Percentiles rank a stretch among this genome's conserved stretches.
Evolutionary conservation across 306 rosid species (phyloP).

Genomic region (Lathyrus oleraceus): DNA sequence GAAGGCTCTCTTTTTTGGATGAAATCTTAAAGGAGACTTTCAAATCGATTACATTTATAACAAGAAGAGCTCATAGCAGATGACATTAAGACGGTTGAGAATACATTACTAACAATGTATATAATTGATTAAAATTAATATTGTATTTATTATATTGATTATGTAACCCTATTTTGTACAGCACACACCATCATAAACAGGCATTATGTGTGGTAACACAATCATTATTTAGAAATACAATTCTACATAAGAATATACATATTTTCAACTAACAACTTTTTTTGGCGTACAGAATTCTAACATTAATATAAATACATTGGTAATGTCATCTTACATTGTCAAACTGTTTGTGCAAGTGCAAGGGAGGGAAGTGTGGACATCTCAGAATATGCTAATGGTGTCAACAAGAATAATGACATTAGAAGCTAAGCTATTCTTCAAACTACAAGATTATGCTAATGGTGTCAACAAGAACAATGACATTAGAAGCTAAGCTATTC

Average conservation of each 20-base stretch:
- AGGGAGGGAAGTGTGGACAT: background rate
- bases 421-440: constrained; percentile 12
- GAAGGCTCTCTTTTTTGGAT: too few species aligned
- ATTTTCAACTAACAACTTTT: background rate
- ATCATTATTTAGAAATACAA: background rate
- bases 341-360: constrained; percentile 10
- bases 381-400: background rate
- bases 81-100: too few species aligned
- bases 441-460: background rate
- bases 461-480: background rate
- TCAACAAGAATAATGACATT: background rate
- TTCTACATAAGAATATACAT: background rate
- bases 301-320: background rate
- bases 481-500: constrained; percentile 31
- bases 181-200: too few species aligned
- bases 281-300: too few species aligned
- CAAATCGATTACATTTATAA: too few species aligned
- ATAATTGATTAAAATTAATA: too few species aligned
- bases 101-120: too few species aligned
- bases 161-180: too few species aligned
- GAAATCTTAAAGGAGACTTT: too few species aligned
- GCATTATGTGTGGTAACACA: too few species aligned
- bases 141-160: too few species aligned
- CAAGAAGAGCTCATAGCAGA: too few species aligned
- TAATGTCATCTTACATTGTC: background rate